These are phyloP conservation scores for Tolypocladium amazonense DNA, from an alignment of 2,329 filamentous ascomycete species.

Conservation along the genomic window DNA sequence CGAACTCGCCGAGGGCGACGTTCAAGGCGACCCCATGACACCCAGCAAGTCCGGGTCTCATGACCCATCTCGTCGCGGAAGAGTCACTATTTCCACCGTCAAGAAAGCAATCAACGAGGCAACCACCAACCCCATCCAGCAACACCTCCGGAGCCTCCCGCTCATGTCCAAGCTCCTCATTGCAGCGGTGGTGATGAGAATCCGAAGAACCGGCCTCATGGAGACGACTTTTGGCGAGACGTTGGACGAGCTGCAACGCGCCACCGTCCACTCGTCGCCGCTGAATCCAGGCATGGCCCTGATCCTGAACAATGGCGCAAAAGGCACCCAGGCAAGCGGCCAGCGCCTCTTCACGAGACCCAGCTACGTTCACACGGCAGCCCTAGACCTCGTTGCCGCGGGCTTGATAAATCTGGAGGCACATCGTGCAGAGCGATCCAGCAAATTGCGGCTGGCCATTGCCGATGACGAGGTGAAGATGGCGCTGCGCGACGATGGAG, in stretches of 20 bases:
- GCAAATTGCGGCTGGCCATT: slow-evolving; percentile 75
- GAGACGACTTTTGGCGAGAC: slow-evolving; percentile 87
- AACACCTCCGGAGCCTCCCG: slow-evolving; percentile 74
- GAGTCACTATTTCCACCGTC: slow-evolving; percentile 86
- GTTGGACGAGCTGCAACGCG: slow-evolving; percentile 57
- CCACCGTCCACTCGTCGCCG: slow-evolving; percentile 21
- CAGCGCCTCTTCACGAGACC: slow-evolving; percentile 21
- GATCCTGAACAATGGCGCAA: slow-evolving; percentile 19
- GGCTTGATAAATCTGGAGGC: slow-evolving; percentile 80
- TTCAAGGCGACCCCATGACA: slow-evolving; percentile 39
- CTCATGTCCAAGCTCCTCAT: slow-evolving; percentile 78
- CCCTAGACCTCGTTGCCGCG: slow-evolving; percentile 74
- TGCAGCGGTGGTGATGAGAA: slow-evolving; percentile 67
- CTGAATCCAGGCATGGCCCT: slow-evolving; percentile 25
- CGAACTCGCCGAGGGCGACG: slow-evolving; percentile 78
- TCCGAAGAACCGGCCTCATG: slow-evolving; percentile 71
- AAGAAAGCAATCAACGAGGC: slow-evolving; percentile 93
- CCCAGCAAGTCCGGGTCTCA: slow-evolving; percentile 43
- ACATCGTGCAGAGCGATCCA: slow-evolving; percentile 71
- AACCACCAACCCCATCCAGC: slow-evolving; percentile 83
- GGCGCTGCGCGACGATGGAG: slow-evolving; percentile 78
- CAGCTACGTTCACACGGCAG: slow-evolving; percentile 53
- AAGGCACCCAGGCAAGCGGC: slow-evolving; percentile 13
- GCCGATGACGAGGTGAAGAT: slow-evolving; percentile 85
- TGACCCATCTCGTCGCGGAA: slow-evolving; percentile 21